Conservation (phyloP, 306 rosid genomes). For the Castanopsis chinensis region DNA sequence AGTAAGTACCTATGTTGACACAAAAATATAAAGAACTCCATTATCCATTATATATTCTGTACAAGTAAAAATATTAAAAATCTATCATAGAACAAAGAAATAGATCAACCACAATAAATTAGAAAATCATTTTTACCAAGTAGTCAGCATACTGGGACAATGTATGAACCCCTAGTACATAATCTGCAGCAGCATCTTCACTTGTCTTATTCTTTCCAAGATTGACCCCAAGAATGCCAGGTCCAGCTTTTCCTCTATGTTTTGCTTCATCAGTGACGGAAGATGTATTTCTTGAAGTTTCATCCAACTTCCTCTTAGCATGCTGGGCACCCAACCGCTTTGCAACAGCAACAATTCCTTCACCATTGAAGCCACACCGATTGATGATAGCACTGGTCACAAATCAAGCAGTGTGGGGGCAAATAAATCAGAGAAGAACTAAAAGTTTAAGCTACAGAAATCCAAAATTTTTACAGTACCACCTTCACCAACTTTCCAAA, state of each 20-base stretch:
- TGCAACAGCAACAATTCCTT: constrained; percentile 95
- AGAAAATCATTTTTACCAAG: constrained; percentile 53
- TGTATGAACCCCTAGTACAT: constrained; percentile 97
- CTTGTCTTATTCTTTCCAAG: constrained; percentile 95
- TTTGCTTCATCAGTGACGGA: constrained; percentile 66
- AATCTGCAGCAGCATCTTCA: constrained; percentile 95
- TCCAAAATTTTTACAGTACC: constrained; percentile 9
- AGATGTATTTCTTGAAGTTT: constrained; percentile 60
- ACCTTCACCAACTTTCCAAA: constrained; percentile 8
- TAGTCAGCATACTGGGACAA: constrained; percentile 97
- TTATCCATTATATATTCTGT: background rate
- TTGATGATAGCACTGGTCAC: constrained; percentile 84
- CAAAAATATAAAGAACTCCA: background rate
- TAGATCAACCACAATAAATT: background rate
- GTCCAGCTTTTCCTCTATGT: constrained; percentile 96
- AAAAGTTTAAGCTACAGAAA: background rate
- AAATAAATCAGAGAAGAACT: constrained; percentile 9
- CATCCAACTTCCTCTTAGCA: constrained; percentile 92
- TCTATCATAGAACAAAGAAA: background rate
- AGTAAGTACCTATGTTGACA: background rate
- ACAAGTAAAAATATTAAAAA: background rate
- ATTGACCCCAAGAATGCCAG: constrained; percentile 97
- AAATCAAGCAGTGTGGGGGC: constrained; percentile 18
- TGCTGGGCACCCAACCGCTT: constrained; percentile 94
- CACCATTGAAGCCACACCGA: constrained; percentile 94